These are phyloP conservation scores for California macrophylla DNA, from an alignment of 441 rosid species.

Conservation along the genomic window DNA sequence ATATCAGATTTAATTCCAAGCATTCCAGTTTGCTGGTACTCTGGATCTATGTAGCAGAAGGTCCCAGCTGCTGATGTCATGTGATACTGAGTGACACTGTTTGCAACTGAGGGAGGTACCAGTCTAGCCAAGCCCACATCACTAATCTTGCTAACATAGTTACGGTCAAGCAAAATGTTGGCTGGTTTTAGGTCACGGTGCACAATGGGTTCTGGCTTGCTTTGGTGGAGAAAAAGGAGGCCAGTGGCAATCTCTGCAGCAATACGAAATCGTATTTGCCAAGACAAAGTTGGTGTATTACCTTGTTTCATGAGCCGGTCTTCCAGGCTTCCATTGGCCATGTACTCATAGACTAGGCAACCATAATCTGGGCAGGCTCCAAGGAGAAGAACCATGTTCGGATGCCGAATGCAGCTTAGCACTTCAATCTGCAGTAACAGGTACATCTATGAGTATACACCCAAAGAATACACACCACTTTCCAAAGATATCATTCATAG, in stretches of 20 bases:
- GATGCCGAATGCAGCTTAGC: constrained; percentile 67
- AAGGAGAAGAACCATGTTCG: constrained; percentile 82
- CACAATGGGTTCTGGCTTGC: constrained; percentile 83
- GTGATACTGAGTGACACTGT: constrained; percentile 56
- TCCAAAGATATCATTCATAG: not conserved
- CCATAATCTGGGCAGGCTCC: constrained; percentile 83
- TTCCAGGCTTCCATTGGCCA: constrained; percentile 84
- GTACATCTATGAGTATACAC: not conserved
- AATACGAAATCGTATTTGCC: constrained; percentile 61
- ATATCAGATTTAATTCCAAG: constrained; percentile 71
- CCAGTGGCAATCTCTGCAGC: constrained; percentile 80
- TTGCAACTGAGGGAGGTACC: constrained; percentile 66
- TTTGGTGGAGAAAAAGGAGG: constrained; percentile 79
- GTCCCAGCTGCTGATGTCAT: constrained; percentile 89
- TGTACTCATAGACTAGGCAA: constrained; percentile 71
- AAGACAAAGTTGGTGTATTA: constrained; percentile 45
- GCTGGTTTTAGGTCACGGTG: constrained; percentile 85
- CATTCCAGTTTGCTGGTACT: constrained; percentile 84
- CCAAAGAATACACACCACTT: not conserved
- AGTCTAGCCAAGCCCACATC: constrained; percentile 86
- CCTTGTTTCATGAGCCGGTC: constrained; percentile 52
- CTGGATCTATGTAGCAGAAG: constrained; percentile 84
- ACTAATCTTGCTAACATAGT: constrained; percentile 75
- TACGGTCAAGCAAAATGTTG: constrained; percentile 70
- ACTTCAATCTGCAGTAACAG: constrained; percentile 51